Conservation (phyloP, 805 yeast species). For the Teunomyces barrocoloradensis region DNA sequence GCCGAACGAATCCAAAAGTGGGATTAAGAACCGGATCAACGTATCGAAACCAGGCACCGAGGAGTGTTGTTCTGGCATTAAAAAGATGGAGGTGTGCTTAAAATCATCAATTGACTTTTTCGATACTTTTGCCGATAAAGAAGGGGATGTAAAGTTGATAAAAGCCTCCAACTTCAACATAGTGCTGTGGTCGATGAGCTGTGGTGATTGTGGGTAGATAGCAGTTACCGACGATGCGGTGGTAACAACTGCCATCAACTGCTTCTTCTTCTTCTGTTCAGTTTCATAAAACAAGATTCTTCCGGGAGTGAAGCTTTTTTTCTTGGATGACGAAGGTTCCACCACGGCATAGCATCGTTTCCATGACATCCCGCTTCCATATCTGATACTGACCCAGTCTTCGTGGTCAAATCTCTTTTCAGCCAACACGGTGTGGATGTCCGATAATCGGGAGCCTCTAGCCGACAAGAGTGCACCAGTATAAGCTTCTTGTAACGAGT, state of each 20-base stretch:
- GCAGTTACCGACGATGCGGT: conserved; percentile 77
- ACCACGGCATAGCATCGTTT: conserved; percentile 88
- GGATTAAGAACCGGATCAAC: conserved; percentile 41
- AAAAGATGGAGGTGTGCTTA: conserved; percentile 41
- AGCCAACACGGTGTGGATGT: conserved; percentile 79
- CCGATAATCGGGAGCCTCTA: conserved; percentile 84
- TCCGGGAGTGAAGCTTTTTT: conserved; percentile 53
- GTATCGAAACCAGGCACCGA: conserved; percentile 51
- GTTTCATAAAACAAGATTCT: conserved; percentile 76
- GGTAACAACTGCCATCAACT: conserved; percentile 75
- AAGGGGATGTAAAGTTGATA: conserved; percentile 54
- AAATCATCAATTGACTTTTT: conserved; percentile 31
- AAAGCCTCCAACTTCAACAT: conserved; percentile 87
- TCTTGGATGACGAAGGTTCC: conserved; percentile 60
- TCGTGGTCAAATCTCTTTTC: conserved; percentile 84
- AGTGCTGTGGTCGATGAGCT: conserved; percentile 81
- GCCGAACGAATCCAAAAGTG: conserved; percentile 43
- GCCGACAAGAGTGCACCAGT: conserved; percentile 92
- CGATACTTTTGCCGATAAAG: conserved; percentile 29
- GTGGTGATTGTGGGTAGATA: conserved; percentile 83
- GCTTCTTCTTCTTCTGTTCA: conserved; percentile 68
- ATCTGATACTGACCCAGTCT: conserved; percentile 93
- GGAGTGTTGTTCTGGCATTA: conserved; percentile 45
- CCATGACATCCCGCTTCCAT: conserved; percentile 99
- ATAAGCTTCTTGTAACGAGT: conserved; percentile 87